These are phyloP conservation scores for Puccinia hordei DNA, from an alignment of 1,284 basidiomycete species.

Conservation along the genomic window DNA sequence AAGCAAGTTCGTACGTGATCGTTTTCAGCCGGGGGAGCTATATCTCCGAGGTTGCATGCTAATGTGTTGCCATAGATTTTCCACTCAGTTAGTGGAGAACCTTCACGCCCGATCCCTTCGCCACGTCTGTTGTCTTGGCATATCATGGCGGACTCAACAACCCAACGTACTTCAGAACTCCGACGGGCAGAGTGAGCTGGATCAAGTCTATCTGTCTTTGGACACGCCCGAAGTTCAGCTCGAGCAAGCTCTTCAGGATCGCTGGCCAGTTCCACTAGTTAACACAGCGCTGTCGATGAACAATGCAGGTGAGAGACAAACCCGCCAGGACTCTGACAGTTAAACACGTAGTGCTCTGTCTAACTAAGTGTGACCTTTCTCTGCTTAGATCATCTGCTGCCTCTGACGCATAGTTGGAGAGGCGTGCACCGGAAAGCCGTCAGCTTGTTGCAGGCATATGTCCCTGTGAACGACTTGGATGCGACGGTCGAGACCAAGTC, in stretches of 20 bases:
- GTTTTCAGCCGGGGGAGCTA: not conserved
- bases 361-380: not conserved
- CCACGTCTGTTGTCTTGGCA: constrained; percentile 11
- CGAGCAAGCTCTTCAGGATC: constrained; percentile 30
- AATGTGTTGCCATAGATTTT: constrained; percentile 11
- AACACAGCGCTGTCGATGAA: constrained; percentile 15
- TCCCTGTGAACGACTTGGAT: constrained; percentile 1
- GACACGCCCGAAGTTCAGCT: constrained; percentile 34
- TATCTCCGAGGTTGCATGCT: not conserved
- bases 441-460: constrained; percentile 31
- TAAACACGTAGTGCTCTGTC: not conserved
- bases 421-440: constrained; percentile 7
- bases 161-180: not conserved
- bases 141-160: constrained; percentile 30
- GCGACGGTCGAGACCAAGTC: not conserved
- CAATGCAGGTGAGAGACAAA: constrained; percentile 28
- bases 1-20: constrained; percentile 6
- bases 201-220: constrained; percentile 21
- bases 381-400: not conserved
- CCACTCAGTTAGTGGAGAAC: not conserved
- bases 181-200: not conserved
- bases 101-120: constrained; percentile 2
- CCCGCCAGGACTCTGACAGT: not conserved
- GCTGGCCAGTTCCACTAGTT: constrained; percentile 17
- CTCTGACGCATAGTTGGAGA: constrained; percentile 18